Evolutionary conservation across 306 rosid species (phyloP), one percentile per base, ranked within the genome.

Genomic region (Citrullus colocynthis): DNA sequence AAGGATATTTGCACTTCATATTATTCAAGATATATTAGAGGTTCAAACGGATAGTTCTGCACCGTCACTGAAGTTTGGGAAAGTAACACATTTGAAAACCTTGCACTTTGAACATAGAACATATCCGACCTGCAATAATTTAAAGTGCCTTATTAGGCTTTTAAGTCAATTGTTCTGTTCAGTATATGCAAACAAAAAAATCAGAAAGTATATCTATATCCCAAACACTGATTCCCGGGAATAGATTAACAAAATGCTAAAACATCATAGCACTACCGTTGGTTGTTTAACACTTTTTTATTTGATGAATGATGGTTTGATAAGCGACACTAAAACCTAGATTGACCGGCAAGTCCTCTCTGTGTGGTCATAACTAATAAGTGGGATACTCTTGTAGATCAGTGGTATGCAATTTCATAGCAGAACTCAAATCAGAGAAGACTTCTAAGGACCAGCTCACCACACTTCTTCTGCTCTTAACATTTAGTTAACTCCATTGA

Each of bases 61-160:
- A 48, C 91, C 91, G 72, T 96, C 97, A 36, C 49, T 65, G 80
- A 79, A 88, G 85, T 89, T 76, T 42, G 98, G 99, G 80, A 92
- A 96, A 78, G 96, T 91, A 20, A 95, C 89, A 78, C 97, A 90
- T 84, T 89, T 90, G 88, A 89, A 92, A 56, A 92, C 99, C 81
- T 92, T 92, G 81, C 99, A 91, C 30, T 78, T 91, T 5, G 96
- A 83, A 84, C 99, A 89, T 76, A 96, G 79, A 17, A 89, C 78
- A 79, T 73, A 91, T 59, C 99, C 98, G 85, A 85, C 72, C 97
- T 95, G 81, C 61, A 30, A 36, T 5, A 30, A 32, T 75, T 24
- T 55, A 36, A 6, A 75, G 36, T 36, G 52, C 61, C 74, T 32
- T 9, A 28, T 21, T 62, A 59, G 60, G 30, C 70, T 77, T 61